Base-by-base conservation (phyloP, 768 basidiomycete genomes). In the Tephrocybe sp. region DNA sequence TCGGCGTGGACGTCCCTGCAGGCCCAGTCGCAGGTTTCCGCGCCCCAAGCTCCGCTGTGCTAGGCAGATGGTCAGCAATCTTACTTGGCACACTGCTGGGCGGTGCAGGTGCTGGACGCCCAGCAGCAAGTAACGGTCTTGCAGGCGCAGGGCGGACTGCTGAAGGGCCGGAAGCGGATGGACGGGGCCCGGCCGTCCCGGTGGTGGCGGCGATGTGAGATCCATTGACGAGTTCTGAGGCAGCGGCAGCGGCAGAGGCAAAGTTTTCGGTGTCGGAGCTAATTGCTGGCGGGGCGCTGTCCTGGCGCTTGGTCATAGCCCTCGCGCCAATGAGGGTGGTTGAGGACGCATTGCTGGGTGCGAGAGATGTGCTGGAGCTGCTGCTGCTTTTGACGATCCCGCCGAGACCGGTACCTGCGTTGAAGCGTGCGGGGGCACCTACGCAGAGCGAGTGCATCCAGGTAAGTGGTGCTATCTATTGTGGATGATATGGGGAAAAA, bases 351-450 rank as follows among this genome's bases (percentile, higher is more conserved):
- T 55, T 57, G 32, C 49, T 43, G n/a, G 48, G 26, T 3, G 26
- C 26, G 7, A 26, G 26, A 7, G 26, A 54, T 60, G 61, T 55
- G 33, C 49, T 59, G 23, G 60, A 62, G 70, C 50, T 39, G 68
- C 64, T 52, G 46, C 63, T 60, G 36, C 76, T 68, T 63, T 80
- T 82, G 32, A 70, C 67, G 32, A 82, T 63, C 9, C 94, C 95
- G 30, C 85, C 96, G 16, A 97, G 81, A 2, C 96, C 96, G 2
- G 93, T 95, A 1, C 93, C 94, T 8, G 90, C 94, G 46, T 85
- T 85, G 71, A 97, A 98, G 1, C 96, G 81, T 0, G 90, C 79
- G 5, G 89, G 85, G 4, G 86, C 77, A 52, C 75, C 79, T 70
- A 49, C 2, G 46, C 42, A 45, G 39, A 48, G 36, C 17, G 42